Evolutionary conservation across 2,329 filamentous ascomycete genomes (phyloP).

Genomic region (Leptographium galeiforme): DNA sequence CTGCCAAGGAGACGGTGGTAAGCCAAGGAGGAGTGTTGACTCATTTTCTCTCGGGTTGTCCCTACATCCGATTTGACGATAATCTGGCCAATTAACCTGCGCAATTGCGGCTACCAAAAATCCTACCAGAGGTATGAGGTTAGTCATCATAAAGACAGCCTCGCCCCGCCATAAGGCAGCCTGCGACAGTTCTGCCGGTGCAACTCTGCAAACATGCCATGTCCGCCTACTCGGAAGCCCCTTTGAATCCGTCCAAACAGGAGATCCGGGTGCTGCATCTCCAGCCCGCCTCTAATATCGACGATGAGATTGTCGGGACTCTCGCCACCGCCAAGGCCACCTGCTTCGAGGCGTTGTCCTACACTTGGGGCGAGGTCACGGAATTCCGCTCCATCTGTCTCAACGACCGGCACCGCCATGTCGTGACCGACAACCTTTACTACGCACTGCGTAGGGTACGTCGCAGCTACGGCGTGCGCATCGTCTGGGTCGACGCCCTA

Average conservation of each 20-base stretch:
- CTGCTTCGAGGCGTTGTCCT: constrained; percentile 12
- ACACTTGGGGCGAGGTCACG: constrained; percentile 2
- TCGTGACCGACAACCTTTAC: too few species aligned
- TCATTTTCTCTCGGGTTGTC: too few species aligned
- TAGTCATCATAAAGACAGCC: too few species aligned
- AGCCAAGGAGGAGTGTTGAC: too few species aligned
- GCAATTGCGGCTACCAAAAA: too few species aligned
- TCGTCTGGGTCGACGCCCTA: constrained; percentile 14
- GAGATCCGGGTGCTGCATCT: not conserved
- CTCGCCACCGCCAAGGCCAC: not conserved
- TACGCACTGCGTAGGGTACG: not conserved
- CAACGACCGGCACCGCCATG: too few species aligned
- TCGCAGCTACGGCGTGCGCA: not conserved
- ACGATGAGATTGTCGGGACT: not conserved
- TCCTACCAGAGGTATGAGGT: too few species aligned
- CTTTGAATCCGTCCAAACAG: not conserved
- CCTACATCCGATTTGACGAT: too few species aligned
- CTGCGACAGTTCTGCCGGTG: too few species aligned
- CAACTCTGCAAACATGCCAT: not conserved
- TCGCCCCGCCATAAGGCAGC: too few species aligned
- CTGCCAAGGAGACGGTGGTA: too few species aligned
- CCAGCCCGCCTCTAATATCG: not conserved
- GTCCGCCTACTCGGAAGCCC: not conserved
- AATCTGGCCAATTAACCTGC: too few species aligned
- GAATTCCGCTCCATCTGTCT: not conserved